phyloP scores from a whole-genome alignment of 345 rosid species.

The Pistacia vera region DNA sequence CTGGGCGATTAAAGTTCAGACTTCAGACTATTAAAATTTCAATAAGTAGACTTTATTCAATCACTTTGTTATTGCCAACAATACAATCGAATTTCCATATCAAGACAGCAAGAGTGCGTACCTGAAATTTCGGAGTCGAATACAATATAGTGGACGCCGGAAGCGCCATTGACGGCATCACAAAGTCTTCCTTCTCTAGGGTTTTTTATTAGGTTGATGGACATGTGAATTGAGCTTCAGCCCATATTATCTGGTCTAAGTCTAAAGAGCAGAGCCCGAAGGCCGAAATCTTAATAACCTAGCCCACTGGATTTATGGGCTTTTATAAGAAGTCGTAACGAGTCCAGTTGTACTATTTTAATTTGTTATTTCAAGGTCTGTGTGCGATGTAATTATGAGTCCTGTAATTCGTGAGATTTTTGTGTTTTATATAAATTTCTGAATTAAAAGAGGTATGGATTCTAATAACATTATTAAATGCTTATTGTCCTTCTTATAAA shows the following conservation, averaged over 20 bases:
- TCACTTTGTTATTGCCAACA: not conserved
- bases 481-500: no score
- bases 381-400: no score
- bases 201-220: slow-evolving; percentile 21
- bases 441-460: no score
- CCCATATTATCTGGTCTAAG: not conserved
- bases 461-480: no score
- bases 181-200: slow-evolving; percentile 19
- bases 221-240: not conserved
- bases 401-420: no score
- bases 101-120: not conserved
- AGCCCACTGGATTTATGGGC: not conserved
- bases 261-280: not conserved
- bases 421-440: no score
- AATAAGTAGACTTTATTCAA: no score
- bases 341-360: not conserved
- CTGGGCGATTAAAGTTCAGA: no score
- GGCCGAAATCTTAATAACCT: not conserved
- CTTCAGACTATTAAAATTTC: no score
- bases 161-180: slow-evolving; percentile 28
- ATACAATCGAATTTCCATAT: not conserved
- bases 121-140: slow-evolving; percentile 28
- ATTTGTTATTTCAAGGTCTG: no score
- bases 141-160: slow-evolving; percentile 20
- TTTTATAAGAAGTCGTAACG: no score